Conservation (phyloP, 768 basidiomycete genomes). For the Pleurotus ostreatus region DNA sequence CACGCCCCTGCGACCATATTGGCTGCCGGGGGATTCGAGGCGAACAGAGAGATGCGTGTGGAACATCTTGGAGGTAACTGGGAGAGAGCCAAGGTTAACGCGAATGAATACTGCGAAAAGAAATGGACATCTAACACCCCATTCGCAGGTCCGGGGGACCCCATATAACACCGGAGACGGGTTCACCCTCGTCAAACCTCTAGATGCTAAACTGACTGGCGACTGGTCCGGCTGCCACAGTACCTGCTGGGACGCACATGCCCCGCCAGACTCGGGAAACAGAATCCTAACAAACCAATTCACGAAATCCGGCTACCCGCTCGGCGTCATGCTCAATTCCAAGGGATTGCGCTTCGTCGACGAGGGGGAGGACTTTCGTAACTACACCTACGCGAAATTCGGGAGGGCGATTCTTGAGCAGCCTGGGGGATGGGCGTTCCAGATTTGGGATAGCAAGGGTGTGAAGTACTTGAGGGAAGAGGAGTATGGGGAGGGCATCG, state of each 20-base stretch:
- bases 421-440: slow-evolving; percentile 58
- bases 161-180: slow-evolving; percentile 71
- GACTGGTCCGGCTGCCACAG: slow-evolving; percentile 72
- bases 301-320: slow-evolving; percentile 71
- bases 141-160: slow-evolving; percentile 57
- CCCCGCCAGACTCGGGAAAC: slow-evolving; percentile 44
- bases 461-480: slow-evolving; percentile 47
- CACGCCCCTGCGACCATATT: slow-evolving; percentile 46
- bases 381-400: slow-evolving; percentile 71
- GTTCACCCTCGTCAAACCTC: slow-evolving; percentile 42
- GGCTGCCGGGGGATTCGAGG: slow-evolving; percentile 66
- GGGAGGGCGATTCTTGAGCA: slow-evolving; percentile 57
- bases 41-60: slow-evolving; percentile 44
- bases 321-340: slow-evolving; percentile 66
- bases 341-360: slow-evolving; percentile 61
- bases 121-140: background rate
- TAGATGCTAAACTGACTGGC: slow-evolving; percentile 55
- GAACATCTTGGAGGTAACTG: slow-evolving; percentile 58
- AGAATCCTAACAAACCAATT: slow-evolving; percentile 63
- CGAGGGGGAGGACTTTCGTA: slow-evolving; percentile 69
- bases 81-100: slow-evolving; percentile 49
- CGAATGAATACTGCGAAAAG: background rate
- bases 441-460: slow-evolving; percentile 55
- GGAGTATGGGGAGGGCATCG: slow-evolving; percentile 62
- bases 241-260: slow-evolving; percentile 68